Evolutionary conservation across 441 rosid species (phyloP), one percentile per base, ranked within the genome.

Genomic region (Erysimum cheiri): DNA sequence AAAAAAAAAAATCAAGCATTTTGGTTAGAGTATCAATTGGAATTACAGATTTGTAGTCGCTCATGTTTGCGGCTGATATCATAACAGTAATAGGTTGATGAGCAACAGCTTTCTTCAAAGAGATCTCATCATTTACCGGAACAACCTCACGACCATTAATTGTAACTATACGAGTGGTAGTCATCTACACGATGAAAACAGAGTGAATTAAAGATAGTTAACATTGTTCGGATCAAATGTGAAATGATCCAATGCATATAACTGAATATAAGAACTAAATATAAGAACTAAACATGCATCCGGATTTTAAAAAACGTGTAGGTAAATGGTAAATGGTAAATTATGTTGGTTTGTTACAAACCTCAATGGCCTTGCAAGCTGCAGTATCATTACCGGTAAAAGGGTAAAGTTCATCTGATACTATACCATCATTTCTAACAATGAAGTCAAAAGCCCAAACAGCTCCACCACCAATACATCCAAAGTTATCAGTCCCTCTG

Each of bases 61-160:
- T 47, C 52, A 47, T 47, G 52, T 47, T 47, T 17, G 52, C 90
- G 33, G 90, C 85, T 77, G 52, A 47, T 17, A 19, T 83, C 90
- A 58, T 85, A 12, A 85, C 86, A 37, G 82, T 81, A 60, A 85
- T 81, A 0, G 90, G 90, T 12, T 85, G 90, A 53, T 80, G 3
- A 56, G 85, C 81, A 54, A 85, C 50, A 17, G 81, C 90, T 60
- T 84, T 84, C 78, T 71, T 72, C 81, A 85, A 64, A 0, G 90
- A 77, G n/a, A 69, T 73, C 79, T 85, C 90, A n/a, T 85, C 86
- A 24, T 82, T 82, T 43, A 50, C 11, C 2, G 85, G 86, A 31
- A 85, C 86, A 76, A 82, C 82, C 50, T 84, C 90, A 13, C 26
- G 81, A 36, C 84, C 87, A 70, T 85, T 83, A 8, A 85, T 85